Base-by-base conservation (phyloP, 805 yeast genomes). In the Ogataea siamensis region DNA sequence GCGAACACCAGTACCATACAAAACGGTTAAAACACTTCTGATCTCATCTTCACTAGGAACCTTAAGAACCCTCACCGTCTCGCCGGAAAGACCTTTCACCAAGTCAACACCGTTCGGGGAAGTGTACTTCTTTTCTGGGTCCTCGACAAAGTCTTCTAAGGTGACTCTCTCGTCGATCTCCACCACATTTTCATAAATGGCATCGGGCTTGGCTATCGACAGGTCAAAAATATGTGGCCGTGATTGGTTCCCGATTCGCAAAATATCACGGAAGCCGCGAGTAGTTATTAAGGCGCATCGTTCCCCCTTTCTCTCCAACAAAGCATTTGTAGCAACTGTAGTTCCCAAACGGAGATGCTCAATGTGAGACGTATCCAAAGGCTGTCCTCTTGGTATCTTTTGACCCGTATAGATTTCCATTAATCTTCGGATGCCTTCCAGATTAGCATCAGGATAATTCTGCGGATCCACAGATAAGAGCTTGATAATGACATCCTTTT, bases 261-360 rank as follows among this genome's bases (percentile, higher is more conserved):
- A 66, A 26, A 85, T 78, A 55, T 91, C 97, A 49, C 76, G 77
- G 63, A 87, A 91, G 0, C 97, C 99, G 52, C 79, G 83, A 11
- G 97, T 86, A 2, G 95, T 87, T 5, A 89, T 62, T 42, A 91
- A 70, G 2, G 93, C 94, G 50, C 94, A 89, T 21, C 78, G 67
- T 40, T 88, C 94, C 35, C 98, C 99, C 55, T 88, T 88, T 46
- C 98, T 73, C 56, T 91, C 98, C 43, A 91, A 69, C 22, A 93
- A 71, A 1, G 98, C 96, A 63, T 91, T 91, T 6, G 98, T 91
- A 2, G 99, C 98, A 8, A 88, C 93, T 0, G 97, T 89, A 4
- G 97, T 88, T 3, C 97, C 97, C 84, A 89, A 81, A 39, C 95
- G 69, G 32, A 88, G 77, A 28, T 80, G 74, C 37, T 76, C 78